Evolutionary conservation across 2,329 filamentous ascomycete genomes (phyloP).

Genomic region (Trichoderma guizhouense): DNA sequence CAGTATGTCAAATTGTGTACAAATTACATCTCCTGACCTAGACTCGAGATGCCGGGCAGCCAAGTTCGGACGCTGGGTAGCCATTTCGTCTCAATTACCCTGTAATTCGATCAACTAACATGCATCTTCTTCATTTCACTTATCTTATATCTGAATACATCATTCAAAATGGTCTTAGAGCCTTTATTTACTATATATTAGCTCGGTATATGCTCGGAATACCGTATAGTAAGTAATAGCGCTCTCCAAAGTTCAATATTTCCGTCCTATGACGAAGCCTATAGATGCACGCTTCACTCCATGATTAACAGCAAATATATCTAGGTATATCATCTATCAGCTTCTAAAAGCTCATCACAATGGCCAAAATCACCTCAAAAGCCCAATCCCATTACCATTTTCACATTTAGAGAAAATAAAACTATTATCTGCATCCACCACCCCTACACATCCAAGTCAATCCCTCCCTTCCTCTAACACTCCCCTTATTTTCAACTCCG

Average conservation of each 20-base stretch:
- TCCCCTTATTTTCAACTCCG: too few relatives aligned
- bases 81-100: background rate
- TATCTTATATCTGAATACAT: rapidly evolving
- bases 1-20: background rate
- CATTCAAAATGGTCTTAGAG: background rate
- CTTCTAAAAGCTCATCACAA: background rate
- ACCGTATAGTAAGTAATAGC: background rate
- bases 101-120: background rate
- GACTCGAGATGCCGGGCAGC: background rate
- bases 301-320: background rate
- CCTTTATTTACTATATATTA: background rate
- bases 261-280: rapidly evolving
- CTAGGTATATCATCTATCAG: background rate
- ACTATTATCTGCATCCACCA: background rate
- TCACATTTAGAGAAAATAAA: background rate
- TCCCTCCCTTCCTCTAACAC: background rate
- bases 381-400: background rate
- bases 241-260: background rate
- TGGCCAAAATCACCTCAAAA: background rate
- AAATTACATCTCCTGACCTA: background rate
- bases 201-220: background rate
- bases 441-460: too few relatives aligned
- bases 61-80: background rate
- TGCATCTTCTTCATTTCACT: background rate
- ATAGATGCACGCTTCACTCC: background rate